A percentile compares a stretch with the other conserved stretches of the same genome.
These are phyloP conservation scores for Breviolum minutum DNA, from an alignment of 73 alveolate genomes.

Conservation along the genomic window DNA sequence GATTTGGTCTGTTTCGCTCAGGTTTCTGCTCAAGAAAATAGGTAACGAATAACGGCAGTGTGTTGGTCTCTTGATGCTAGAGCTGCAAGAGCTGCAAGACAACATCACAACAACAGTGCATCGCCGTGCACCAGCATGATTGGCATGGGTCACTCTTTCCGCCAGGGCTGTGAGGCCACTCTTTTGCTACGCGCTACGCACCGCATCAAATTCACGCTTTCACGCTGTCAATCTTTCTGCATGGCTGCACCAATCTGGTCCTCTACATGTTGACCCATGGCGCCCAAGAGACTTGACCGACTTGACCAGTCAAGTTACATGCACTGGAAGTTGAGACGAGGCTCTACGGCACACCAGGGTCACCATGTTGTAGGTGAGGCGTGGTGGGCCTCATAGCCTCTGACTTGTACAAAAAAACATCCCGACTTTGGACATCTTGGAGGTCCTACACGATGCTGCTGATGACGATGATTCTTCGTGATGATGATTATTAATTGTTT, in stretches of 20 bases:
- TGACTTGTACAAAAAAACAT: slow-evolving; percentile 14
- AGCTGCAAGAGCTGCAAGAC: no score
- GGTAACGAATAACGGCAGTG: no score
- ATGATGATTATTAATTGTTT: no score
- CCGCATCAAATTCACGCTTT: not conserved
- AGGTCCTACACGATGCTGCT: not conserved
- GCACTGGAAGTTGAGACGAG: slow-evolving; percentile 13
- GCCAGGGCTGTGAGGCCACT: not conserved
- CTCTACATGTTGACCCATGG: not conserved
- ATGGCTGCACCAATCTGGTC: not conserved
- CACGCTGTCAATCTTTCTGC: not conserved
- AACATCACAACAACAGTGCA: no score
- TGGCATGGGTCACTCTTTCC: not conserved
- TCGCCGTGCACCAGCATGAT: no score
- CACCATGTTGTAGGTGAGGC: slow-evolving; percentile 47
- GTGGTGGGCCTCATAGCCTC: slow-evolving; percentile 54
- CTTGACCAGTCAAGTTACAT: slow-evolving; percentile 27
- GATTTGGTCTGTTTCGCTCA: no score
- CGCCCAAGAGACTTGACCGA: slow-evolving; percentile 51
- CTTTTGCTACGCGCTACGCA: not conserved
- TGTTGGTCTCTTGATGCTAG: no score
- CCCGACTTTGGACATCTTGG: not conserved
- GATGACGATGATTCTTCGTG: no score
- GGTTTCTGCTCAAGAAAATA: no score
- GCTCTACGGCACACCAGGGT: slow-evolving; percentile 45